These are phyloP conservation scores for Sphaerulina vaccinii DNA, from an alignment of 2,329 filamentous ascomycete species.

Conservation along the genomic window DNA sequence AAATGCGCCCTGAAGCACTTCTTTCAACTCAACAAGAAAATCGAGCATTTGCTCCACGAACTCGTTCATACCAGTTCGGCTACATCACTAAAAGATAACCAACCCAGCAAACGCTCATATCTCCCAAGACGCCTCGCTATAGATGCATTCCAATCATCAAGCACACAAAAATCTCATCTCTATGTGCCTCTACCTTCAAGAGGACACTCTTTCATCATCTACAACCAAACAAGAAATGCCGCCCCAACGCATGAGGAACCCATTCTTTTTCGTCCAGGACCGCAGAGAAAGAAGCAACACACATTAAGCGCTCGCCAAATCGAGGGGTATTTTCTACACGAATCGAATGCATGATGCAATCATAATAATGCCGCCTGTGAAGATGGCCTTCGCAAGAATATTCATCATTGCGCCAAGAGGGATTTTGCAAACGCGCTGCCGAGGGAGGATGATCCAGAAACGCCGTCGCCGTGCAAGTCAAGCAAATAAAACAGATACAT, in stretches of 20 bases:
- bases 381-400: not conserved
- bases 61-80: not conserved
- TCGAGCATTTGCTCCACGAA: not conserved
- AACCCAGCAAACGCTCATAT: conserved; percentile 7
- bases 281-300: too few species aligned
- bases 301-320: not conserved
- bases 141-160: conserved; percentile 12
- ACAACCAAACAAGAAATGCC: conserved; percentile 11
- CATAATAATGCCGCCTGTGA: not conserved
- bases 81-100: not conserved
- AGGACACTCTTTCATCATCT: conserved; percentile 16
- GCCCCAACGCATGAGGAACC: conserved; percentile 3
- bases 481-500: not conserved
- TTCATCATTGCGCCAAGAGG: not conserved
- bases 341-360: too few species aligned
- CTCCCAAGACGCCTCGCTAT: conserved; percentile 20
- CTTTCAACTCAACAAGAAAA: too few species aligned
- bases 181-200: conserved; percentile 12
- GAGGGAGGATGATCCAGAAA: conserved; percentile 6
- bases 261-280: not conserved
- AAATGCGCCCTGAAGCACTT: not conserved
- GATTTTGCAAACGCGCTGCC: not conserved
- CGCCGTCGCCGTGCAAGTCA: conserved; percentile 8
- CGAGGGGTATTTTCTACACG: too few species aligned
- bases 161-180: not conserved